Conservation (phyloP, 352 stramenopile genomes). For the Globisporangium echinulatum region DNA sequence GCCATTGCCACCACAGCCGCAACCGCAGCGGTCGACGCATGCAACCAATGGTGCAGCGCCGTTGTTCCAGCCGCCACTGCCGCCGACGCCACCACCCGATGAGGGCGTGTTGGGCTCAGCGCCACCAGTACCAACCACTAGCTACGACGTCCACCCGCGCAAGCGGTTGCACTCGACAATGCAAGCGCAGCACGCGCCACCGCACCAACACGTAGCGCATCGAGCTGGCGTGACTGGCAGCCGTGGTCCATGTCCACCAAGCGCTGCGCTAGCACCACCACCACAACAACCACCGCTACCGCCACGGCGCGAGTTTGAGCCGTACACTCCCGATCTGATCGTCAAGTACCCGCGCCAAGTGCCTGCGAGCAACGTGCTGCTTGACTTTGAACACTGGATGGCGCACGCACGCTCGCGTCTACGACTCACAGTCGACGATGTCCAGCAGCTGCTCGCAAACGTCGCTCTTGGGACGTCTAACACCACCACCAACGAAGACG, state of each 20-base stretch:
- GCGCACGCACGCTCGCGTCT: conserved; percentile 31
- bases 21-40: not conserved
- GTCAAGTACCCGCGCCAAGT: conserved; percentile 64
- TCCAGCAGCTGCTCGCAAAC: conserved; percentile 56
- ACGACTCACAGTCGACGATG: conserved; percentile 49
- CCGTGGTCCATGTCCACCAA: conserved; percentile 2
- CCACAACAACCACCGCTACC: not conserved
- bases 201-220: not conserved
- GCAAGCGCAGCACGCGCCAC: conserved; percentile 10
- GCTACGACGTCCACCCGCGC: conserved; percentile 8
- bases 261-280: not conserved
- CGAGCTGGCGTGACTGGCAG: not conserved
- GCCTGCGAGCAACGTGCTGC: conserved; percentile 49
- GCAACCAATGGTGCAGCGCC: not conserved
- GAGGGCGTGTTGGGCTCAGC: conserved; percentile 2
- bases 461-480: conserved; percentile 17
- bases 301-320: conserved; percentile 22
- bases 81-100: conserved; percentile 1
- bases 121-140: not conserved
- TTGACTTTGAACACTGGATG: conserved; percentile 72
- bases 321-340: conserved; percentile 56
- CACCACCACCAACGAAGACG: conserved; percentile 11
- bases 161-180: conserved; percentile 28
- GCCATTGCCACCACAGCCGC: not conserved
- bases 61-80: not conserved